Evolutionary conservation across 2,329 filamentous ascomycete species (phyloP), one percentile per base, ranked within the genome.

Genomic region (Ophioceras dolichostomum): DNA sequence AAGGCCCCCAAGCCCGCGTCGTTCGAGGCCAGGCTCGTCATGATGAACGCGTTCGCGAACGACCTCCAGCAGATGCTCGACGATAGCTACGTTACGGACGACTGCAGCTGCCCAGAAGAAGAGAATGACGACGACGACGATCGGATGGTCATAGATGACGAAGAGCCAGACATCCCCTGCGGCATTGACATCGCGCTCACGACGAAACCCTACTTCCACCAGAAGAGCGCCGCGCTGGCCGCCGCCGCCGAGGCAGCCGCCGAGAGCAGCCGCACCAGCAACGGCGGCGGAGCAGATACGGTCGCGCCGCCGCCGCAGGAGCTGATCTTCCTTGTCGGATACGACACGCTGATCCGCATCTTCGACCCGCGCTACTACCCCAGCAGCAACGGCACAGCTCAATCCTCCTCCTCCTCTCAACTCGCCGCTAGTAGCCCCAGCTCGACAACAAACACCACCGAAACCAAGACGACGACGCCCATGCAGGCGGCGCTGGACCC

Each of bases 321-420:
- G 37, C 80, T 86, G 48, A 60, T 83, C 4, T 83, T 83, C 49
- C 68, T 88, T 3, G 71, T 76, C 2, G 84, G 84, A 20, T 89
- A 76, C 52, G 83, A 89, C 49, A 89, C 83, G 0, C 59, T 88
- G 6, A 73, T 81, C 13, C 71, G 83, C 16, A 74, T 89, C 37
- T 73, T 83, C 38, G 65, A 83, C 34, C 70, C 79, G 1, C 83
- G 81, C 52, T 89, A 89, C 57, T 85, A 86, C 50, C 52, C 38
- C 44, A 61, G 8, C 22, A n/a, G n/a, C n/a, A n/a, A n/a, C n/a
- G n/a, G n/a, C n/a, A n/a, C n/a, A n/a, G n/a, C n/a, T n/a, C n/a
- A n/a, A n/a, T n/a, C n/a, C n/a, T n/a, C n/a, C n/a, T n/a, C n/a
- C n/a, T n/a, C n/a, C n/a, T n/a, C n/a, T n/a, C n/a, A n/a, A n/a